Percentiles rank a stretch among this genome's conserved stretches.
These are phyloP conservation scores for Saccharomycopsis sp. DNA, from an alignment of 805 yeast genomes.

Conservation along the genomic window DNA sequence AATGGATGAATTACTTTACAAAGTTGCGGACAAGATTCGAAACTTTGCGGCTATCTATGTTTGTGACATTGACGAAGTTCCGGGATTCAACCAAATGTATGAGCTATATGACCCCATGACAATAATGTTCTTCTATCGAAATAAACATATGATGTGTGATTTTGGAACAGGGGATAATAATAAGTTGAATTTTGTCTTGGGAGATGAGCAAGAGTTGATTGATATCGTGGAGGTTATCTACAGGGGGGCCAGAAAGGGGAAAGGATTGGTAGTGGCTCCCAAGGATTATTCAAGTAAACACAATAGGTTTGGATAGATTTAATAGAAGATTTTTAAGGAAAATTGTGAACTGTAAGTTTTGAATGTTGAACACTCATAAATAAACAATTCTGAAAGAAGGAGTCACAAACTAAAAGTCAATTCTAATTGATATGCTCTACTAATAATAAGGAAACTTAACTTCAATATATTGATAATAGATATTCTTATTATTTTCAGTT, in stretches of 20 bases:
- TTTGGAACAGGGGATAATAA: slow-evolving; percentile 97
- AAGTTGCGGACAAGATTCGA: slow-evolving; percentile 71
- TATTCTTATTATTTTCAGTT: too few species aligned
- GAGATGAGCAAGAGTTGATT: slow-evolving; percentile 79
- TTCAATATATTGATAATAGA: too few species aligned
- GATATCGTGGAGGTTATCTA: slow-evolving; percentile 85
- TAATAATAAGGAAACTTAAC: too few species aligned
- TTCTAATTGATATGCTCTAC: too few species aligned
- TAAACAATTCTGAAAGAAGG: background rate
- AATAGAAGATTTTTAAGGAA: too few species aligned
- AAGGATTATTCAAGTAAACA: slow-evolving; percentile 14
- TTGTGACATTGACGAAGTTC: slow-evolving; percentile 74
- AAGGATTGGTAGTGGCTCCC: slow-evolving; percentile 56
- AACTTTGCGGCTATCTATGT: slow-evolving; percentile 84
- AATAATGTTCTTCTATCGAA: slow-evolving; percentile 86
- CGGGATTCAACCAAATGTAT: slow-evolving; percentile 84
- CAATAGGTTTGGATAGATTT: background rate
- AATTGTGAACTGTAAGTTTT: too few species aligned
- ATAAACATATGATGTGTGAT: slow-evolving; percentile 97
- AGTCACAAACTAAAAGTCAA: too few species aligned
- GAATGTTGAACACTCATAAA: background rate
- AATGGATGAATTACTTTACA: slow-evolving; percentile 79
- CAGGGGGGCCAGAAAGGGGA: slow-evolving; percentile 86
- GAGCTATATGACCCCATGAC: slow-evolving; percentile 86
- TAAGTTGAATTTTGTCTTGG: slow-evolving; percentile 72